Base-by-base conservation (phyloP, 2,329 filamentous ascomycete genomes). In the Emericellopsis atlantica region DNA sequence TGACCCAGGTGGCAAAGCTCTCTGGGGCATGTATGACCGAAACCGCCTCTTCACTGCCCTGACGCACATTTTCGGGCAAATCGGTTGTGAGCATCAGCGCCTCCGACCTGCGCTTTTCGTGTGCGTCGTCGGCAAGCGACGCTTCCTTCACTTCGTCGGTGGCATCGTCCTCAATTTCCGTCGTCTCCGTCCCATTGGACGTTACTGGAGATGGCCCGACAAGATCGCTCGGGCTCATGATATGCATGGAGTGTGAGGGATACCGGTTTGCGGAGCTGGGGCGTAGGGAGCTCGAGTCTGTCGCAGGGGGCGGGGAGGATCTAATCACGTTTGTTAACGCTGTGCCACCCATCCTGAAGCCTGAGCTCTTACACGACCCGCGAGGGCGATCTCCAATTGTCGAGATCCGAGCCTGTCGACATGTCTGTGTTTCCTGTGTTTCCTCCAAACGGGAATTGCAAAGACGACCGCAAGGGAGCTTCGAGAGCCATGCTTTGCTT, bases 21-120 rank as follows among this genome's bases (percentile, higher is more conserved):
- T 86, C 72, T 0, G 89, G 88, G 14, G 85, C 86, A 67, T 95
- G 89, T 49, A 95, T 95, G 41, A 94, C 89, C 1, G 89, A 95
- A 40, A 86, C 74, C 21, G 87, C 81, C 49, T 89, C 86, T 48
- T 94, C 86, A 21, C 73, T 72, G 40, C 65, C 64, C 40, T 71
- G 69, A 55, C 79, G 65, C 57, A 81, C 52, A 44, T 69, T 64
- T 34, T 76, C 74, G 3, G 75, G 62, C 9, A 81, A 52, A 45
- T 70, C 73, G 5, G 77, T 81, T 40, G 63, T 66, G 14, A 79
- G 59, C 64, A 73, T 68, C 42, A 68, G 58, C n/a, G 36, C 24
- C 32, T 59, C 56, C 9, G 57, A 56, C n/a, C 51, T 50, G 37
- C 45, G 56, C 5, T 36, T 40, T 12, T 39, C 39, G 11, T 21